Base-by-base conservation (phyloP, 2,329 filamentous ascomycete genomes). In the Karstenula rhodostoma region DNA sequence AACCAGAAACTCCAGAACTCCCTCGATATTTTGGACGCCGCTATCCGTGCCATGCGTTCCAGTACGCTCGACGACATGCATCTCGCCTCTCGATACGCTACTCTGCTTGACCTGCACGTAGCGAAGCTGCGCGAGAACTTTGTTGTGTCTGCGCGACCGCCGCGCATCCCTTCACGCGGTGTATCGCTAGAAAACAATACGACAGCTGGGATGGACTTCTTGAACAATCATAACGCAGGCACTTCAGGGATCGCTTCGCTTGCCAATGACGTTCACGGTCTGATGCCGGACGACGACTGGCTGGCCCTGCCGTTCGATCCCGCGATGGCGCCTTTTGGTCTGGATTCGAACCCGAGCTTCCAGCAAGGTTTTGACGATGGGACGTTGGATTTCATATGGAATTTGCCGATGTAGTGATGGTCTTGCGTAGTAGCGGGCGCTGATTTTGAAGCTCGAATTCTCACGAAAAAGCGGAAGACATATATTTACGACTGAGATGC, bases 61-160 rank as follows among this genome's bases (percentile, higher is more conserved):
- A 84, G 81, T 57, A 79, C 81, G 0, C 67, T 84, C 2, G 83
- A 85, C 56, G 83, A 85, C 59, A 83, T 85, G 63, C 83, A 85
- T 64, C 73, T 85, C 4, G 82, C 81, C 10, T 81, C 81, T 3
- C 77, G 83, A 23, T 85, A 84, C 64, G 83, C 83, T 4, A 82
- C 80, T 0, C 73, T 85, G 2, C 71, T 85, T 12, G 83, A 84
- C 23, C 49, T 74, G 0, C 75, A 78, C 54, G 75, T 78, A n/a
- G 69, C 75, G 7, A 72, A 74, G 17, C 66, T 78, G 9, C 72
- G 76, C 13, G 72, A 77, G 47, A 75, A 69, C 58, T 78, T 78
- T 49, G 72, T 78, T 12, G 73, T 77, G 0, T 76, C 76, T 8
- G 74, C 74, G 8, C 67, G 75, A 1, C 76, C 76, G 12, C 76